A percentile compares a stretch with the other conserved stretches of the same genome.
phyloP scores from a whole-genome alignment of 2,329 filamentous ascomycete genomes.

The Penicillium sp. region DNA sequence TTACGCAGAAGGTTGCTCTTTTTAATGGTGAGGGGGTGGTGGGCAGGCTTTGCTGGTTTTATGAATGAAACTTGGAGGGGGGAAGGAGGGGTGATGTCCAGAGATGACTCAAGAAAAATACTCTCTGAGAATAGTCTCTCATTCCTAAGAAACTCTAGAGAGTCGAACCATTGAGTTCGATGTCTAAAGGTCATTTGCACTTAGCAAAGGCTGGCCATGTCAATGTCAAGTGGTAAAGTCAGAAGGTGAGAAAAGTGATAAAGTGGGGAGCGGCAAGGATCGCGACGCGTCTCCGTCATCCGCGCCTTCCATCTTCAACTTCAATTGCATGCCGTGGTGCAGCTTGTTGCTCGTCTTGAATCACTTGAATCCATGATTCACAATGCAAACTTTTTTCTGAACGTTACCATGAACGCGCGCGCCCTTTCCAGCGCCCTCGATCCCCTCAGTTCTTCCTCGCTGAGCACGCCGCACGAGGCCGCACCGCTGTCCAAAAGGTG shows the following conservation, averaged over 20 bases:
- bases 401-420: slow-evolving; percentile 39
- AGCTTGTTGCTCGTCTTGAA: neutral
- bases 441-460: slow-evolving; percentile 31
- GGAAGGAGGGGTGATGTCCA: too few species aligned
- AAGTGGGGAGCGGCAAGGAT: slow-evolving; percentile 6
- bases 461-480: slow-evolving; percentile 31
- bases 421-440: slow-evolving; percentile 31
- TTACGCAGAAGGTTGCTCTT: too few species aligned
- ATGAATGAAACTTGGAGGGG: too few species aligned
- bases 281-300: slow-evolving; percentile 26
- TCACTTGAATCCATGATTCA: slow-evolving; percentile 4
- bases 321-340: slow-evolving; percentile 11
- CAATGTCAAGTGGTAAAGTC: neutral
- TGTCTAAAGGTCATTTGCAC: too few species aligned
- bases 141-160: too few species aligned
- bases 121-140: too few species aligned
- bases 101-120: too few species aligned
- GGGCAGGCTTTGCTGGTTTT: too few species aligned
- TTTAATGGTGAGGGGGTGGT: too few species aligned
- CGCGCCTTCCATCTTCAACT: slow-evolving; percentile 6
- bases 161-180: too few species aligned
- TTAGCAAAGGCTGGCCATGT: too few species aligned
- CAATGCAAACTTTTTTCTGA: slow-evolving; percentile 23
- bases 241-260: neutral
- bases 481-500: slow-evolving; percentile 34